Conservation (phyloP, 2,329 filamentous ascomycete genomes). For the Sclerotinia trifoliorum region DNA sequence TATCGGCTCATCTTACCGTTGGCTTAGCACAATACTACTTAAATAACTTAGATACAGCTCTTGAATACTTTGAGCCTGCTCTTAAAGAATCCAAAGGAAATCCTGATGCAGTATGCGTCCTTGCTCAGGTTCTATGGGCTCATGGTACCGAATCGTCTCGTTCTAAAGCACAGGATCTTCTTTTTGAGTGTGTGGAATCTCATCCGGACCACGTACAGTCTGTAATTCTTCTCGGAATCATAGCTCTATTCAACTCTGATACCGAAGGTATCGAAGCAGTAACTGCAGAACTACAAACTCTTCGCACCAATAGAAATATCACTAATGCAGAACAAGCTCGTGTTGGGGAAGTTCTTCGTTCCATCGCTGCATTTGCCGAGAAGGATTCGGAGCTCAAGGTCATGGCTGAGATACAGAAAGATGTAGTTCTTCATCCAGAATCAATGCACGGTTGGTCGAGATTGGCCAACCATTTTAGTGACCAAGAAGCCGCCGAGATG, state of each 20-base stretch:
- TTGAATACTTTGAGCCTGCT: constrained; percentile 77
- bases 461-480: constrained; percentile 60
- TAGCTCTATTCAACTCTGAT: constrained; percentile 79
- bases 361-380: constrained; percentile 62
- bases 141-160: constrained; percentile 73
- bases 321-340: constrained; percentile 62
- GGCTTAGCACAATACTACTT: constrained; percentile 79
- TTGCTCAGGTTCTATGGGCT: constrained; percentile 92
- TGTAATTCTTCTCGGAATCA: constrained; percentile 76
- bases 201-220: constrained; percentile 75
- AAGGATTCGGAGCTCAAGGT: constrained; percentile 51
- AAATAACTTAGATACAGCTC: constrained; percentile 63
- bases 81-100: constrained; percentile 73
- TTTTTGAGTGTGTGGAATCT: constrained; percentile 77
- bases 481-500: constrained; percentile 64
- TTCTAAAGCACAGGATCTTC: constrained; percentile 70
- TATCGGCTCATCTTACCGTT: constrained; percentile 83
- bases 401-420: constrained; percentile 65
- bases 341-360: constrained; percentile 73
- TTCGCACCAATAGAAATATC: constrained; percentile 67
- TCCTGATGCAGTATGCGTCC: constrained; percentile 80
- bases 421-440: constrained; percentile 78
- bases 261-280: constrained; percentile 78
- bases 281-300: constrained; percentile 67
- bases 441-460: constrained; percentile 79